A percentile compares a stretch with the other conserved stretches of the same genome.
Conservation (phyloP, 495 filamentous ascomycete genomes). For the Trichoderma asperelloides region DNA sequence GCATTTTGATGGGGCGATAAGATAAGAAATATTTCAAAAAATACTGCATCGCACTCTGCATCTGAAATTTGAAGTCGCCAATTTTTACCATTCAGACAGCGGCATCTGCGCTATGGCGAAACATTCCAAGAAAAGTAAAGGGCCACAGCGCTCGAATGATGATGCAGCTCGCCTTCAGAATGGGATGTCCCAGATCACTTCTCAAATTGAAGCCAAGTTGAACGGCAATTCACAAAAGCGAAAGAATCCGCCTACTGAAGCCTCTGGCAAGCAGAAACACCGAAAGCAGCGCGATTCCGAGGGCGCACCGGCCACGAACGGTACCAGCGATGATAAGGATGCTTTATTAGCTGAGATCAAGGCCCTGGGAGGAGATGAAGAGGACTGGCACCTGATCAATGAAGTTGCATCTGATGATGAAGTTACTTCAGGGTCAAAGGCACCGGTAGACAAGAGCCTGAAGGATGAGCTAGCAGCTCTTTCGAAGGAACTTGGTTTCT, state of each 20-base stretch:
- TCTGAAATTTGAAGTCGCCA: neutral
- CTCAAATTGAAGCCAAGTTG: slow-evolving; percentile 51
- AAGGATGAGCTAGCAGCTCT: slow-evolving; percentile 35
- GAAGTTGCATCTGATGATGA: slow-evolving; percentile 55
- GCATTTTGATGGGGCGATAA: neutral
- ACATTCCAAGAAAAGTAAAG: slow-evolving; percentile 7
- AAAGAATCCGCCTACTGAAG: slow-evolving; percentile 27
- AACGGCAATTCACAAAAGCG: slow-evolving; percentile 24
- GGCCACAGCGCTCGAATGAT: slow-evolving; percentile 18
- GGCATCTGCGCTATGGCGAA: slow-evolving; percentile 12
- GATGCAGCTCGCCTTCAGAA: slow-evolving; percentile 46
- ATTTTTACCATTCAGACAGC: neutral
- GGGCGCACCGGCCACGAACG: slow-evolving; percentile 17
- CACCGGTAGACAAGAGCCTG: slow-evolving; percentile 26
- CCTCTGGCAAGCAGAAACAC: slow-evolving; percentile 30
- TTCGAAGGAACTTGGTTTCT: slow-evolving; percentile 37
- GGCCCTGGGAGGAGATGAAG: slow-evolving; percentile 68
- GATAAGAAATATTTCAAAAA: neutral
- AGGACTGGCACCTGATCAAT: slow-evolving; percentile 59
- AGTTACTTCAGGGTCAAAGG: slow-evolving; percentile 27
- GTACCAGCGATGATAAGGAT: slow-evolving; percentile 40
- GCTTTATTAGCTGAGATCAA: slow-evolving; percentile 62
- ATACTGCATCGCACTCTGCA: neutral
- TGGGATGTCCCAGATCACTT: slow-evolving; percentile 53
- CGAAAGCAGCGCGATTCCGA: slow-evolving; percentile 31